These are phyloP conservation scores for Plasmodium malariae DNA, from an alignment of 169 alveolate species.

Conservation along the genomic window DNA sequence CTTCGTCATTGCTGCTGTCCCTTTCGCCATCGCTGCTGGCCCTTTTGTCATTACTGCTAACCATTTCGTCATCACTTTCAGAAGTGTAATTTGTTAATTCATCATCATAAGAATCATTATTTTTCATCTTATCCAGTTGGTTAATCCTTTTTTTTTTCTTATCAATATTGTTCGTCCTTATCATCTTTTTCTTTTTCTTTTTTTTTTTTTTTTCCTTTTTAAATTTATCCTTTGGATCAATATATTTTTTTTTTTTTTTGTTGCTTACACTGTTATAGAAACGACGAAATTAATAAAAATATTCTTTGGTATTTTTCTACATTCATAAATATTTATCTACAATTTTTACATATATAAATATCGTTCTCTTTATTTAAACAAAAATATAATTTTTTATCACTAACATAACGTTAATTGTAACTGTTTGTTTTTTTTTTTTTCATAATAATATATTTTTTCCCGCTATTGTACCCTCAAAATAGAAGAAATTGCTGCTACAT, in stretches of 20 bases:
- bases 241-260: not conserved
- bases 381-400: too few species aligned
- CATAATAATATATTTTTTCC: too few species aligned
- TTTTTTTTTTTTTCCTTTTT: constrained; percentile 9
- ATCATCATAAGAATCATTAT: constrained; percentile 14
- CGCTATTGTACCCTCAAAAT: too few species aligned
- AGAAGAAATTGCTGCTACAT: constrained; percentile 27
- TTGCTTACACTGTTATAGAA: not conserved
- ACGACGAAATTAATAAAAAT: too few species aligned
- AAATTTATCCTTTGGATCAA: not conserved
- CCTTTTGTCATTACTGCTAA: not conserved
- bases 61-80: not conserved
- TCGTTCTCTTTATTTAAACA: too few species aligned
- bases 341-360: too few species aligned
- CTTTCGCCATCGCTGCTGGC: not conserved
- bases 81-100: not conserved
- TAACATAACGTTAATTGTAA: too few species aligned
- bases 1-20: constrained; percentile 6
- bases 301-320: constrained; percentile 14
- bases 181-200: constrained; percentile 3
- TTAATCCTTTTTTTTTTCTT: constrained; percentile 11
- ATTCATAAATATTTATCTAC: too few species aligned
- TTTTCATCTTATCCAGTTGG: constrained; percentile 5
- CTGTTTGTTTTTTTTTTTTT: too few species aligned
- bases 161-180: not conserved